A percentile compares a stretch with the other conserved stretches of the same genome.
Conservation (phyloP, 495 filamentous ascomycete species). For the Massariosphaeria phaeospora region DNA sequence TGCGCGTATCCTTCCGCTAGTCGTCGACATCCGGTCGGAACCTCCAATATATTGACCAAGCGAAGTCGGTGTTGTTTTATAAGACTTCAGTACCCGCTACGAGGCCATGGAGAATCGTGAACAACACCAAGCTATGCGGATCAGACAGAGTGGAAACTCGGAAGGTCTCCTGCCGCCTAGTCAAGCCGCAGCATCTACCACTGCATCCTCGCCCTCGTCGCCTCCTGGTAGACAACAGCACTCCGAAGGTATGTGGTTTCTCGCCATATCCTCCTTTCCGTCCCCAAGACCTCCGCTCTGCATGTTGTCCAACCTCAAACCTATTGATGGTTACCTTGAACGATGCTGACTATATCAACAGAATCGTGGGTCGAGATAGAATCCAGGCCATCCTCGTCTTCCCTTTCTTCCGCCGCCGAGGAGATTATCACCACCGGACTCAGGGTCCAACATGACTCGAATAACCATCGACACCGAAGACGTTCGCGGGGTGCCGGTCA, state of each 20-base stretch:
- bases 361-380: conserved; percentile 97
- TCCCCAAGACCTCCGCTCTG: neutral
- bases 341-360: conserved; percentile 39
- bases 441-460: conserved; percentile 58
- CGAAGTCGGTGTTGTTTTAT: no score
- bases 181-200: conserved; percentile 8
- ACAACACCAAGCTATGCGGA: neutral
- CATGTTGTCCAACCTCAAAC: neutral
- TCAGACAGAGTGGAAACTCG: conserved; percentile 5
- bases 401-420: conserved; percentile 75
- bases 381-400: conserved; percentile 88
- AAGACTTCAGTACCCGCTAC: neutral
- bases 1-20: conserved; percentile 3
- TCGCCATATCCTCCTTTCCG: neutral
- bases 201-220: neutral
- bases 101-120: conserved; percentile 12
- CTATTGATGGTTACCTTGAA: neutral
- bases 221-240: conserved; percentile 15
- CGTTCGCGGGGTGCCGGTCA: conserved; percentile 21
- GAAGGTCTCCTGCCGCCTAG: conserved; percentile 1
- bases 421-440: conserved; percentile 85
- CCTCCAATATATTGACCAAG: no score
- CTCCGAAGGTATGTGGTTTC: conserved; percentile 22
- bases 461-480: conserved; percentile 47
- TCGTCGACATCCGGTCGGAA: no score